Base-by-base conservation (phyloP, 2,329 filamentous ascomycete genomes). In the Bipolaris zeicola region DNA sequence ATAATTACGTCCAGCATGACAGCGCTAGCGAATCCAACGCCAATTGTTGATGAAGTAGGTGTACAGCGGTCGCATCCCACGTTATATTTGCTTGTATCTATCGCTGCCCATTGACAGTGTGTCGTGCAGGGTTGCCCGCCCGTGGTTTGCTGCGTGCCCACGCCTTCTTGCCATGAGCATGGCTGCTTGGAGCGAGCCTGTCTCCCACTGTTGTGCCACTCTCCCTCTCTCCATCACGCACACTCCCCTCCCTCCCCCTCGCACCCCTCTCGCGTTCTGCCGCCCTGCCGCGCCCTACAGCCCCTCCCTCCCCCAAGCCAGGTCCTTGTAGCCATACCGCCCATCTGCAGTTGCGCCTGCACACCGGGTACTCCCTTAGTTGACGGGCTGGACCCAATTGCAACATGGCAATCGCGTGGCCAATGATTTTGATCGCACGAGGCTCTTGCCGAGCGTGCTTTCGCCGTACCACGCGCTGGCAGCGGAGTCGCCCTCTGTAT, bases 351-450 rank as follows among this genome's bases (percentile, higher is more conserved):
- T 51, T 24, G 8, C 50, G 24, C 22, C 39, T 34, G 47, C 43
- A 31, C n/a, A 34, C 58, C 55, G 52, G 49, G 50, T 37, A 36
- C 43, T 50, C 44, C 55, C 55, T 52, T 49, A 37, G 37, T n/a
- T 13, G 48, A 26, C 54, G 52, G 52, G 38, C 57, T 60, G 50
- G 56, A 45, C 54, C 48, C 52, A 50, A 41, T 52, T 61, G 69
- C 67, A 63, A 67, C 64, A 63, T 73, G 68, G 69, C 66, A 64
- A n/a, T 62, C 52, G 63, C 53, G 47, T 63, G 60, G 58, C 71
- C 68, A 71, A 69, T 66, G 65, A 53, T 63, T 66, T 31, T 50
- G 52, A 28, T 48, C 26, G 33, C 60, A 48, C 58, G 48, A 54
- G 52, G 33, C 33, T 60, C 55, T 56, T 57, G 55, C 57, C 31